Evolutionary conservation across 1,139 yeast species (phyloP), one percentile per base, ranked within the genome.

Genomic region (Taiozyma sp.): DNA sequence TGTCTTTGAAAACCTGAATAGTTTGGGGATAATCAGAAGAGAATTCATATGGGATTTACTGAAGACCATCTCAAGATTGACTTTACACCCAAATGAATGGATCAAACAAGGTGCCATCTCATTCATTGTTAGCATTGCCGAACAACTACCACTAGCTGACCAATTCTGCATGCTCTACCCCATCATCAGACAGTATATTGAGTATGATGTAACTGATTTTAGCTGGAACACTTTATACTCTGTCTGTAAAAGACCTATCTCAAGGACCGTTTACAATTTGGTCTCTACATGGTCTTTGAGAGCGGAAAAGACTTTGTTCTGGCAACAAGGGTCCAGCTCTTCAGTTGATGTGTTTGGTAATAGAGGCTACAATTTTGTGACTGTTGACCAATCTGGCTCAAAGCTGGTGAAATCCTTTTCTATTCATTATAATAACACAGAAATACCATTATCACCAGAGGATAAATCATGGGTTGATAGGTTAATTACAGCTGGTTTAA

Each of bases 41-140:
- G 70, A 71, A 4, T 71, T 73, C 45, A 66, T 77, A 32, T 79
- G 83, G 78, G 85, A 80, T 53, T 62, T 83, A 4, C 67, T 81
- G 12, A 69, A 69, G 4, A 68, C 73, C 4, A 70, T 80, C 1
- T 69, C 80, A 4, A 78, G 80, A 48, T 71, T 85, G 45, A 65
- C 87, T 1, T 67, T 93, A 10, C 97, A 91, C 64, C 99, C 99
- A 0, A 91, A 91, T 66, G 85, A 83, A 52, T 85, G 96, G 85
- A 84, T 93, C 9, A 72, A 97, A 45, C 89, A 87, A 54, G 79
- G 87, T 3, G 81, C 87, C 0, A 64, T 91, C 40, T 70, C 76
- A 4, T 72, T 91, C 48, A 73, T 91, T 1, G 72, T 87, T 1
- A 77, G 87, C 0, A 78, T 87, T 4, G 81, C 88, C 3, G 73